These are phyloP conservation scores for Umbelopsis sp. DNA, from an alignment of 371 early-diverging fungal species.

Conservation along the genomic window DNA sequence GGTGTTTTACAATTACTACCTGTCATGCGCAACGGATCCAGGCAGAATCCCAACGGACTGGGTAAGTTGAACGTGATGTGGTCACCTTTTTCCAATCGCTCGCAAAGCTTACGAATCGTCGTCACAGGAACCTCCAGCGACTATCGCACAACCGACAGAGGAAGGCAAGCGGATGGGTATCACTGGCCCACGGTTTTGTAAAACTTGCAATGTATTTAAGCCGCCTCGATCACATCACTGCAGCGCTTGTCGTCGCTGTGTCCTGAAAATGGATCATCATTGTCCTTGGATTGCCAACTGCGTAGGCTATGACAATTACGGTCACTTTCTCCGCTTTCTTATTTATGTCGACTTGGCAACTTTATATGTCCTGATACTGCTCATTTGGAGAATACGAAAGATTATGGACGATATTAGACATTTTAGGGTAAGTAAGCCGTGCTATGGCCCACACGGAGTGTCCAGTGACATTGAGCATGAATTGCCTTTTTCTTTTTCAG, in stretches of 20 bases:
- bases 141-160: constrained; percentile 9
- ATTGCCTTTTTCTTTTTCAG: constrained; percentile 20
- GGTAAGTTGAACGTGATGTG: constrained; percentile 36
- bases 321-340: constrained; percentile 90
- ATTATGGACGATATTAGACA: constrained; percentile 46
- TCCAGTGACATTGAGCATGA: neutral
- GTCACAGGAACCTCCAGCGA: constrained; percentile 19
- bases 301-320: constrained; percentile 88
- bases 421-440: constrained; percentile 34
- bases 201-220: constrained; percentile 73
- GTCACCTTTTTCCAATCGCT: neutral
- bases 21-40: constrained; percentile 78
- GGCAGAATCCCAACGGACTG: constrained; percentile 78
- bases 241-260: constrained; percentile 79
- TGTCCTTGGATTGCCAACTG: constrained; percentile 99
- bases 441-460: neutral
- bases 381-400: constrained; percentile 39
- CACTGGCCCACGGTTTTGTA: constrained; percentile 71
- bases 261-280: constrained; percentile 94
- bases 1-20: constrained; percentile 82
- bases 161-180: constrained; percentile 12
- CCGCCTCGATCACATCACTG: constrained; percentile 91
- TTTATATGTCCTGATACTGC: constrained; percentile 35
- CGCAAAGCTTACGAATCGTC: neutral
- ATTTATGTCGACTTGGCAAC: constrained; percentile 71